These are phyloP conservation scores for Aspergillus baeticus DNA, from an alignment of 495 filamentous ascomycete genomes.

Conservation along the genomic window DNA sequence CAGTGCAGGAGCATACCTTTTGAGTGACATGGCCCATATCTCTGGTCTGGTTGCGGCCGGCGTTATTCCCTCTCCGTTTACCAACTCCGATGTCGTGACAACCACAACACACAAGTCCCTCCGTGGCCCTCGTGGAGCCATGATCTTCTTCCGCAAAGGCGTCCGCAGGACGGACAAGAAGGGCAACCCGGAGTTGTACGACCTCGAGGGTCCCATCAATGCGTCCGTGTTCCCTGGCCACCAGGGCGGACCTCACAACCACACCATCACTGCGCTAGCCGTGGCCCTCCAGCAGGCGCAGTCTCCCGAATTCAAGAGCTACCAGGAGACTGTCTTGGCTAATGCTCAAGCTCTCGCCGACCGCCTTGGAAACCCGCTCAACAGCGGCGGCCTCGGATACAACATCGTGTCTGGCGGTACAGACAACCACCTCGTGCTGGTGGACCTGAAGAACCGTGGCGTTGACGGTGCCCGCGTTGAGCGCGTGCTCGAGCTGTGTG, in stretches of 20 bases:
- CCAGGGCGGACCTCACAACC: constrained; percentile 97
- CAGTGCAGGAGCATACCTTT: constrained; percentile 86
- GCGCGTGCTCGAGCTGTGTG: constrained; percentile 88
- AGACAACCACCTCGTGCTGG: constrained; percentile 92
- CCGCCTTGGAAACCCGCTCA: constrained; percentile 68
- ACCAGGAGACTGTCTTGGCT: constrained; percentile 81
- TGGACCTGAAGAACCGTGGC: constrained; percentile 89
- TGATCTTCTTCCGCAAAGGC: constrained; percentile 97
- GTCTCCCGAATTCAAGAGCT: constrained; percentile 79
- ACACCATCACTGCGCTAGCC: constrained; percentile 93
- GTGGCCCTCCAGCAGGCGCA: constrained; percentile 94
- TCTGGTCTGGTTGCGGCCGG: constrained; percentile 89
- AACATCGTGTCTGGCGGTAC: constrained; percentile 90
- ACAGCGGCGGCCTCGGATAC: constrained; percentile 79
- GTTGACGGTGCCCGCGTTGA: constrained; percentile 94
- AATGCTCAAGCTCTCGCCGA: constrained; percentile 86
- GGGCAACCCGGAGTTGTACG: constrained; percentile 79
- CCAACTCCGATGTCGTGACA: constrained; percentile 87
- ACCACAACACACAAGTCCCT: constrained; percentile 99
- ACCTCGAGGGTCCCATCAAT: constrained; percentile 94
- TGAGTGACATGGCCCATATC: constrained; percentile 98
- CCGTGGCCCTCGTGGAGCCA: constrained; percentile 88
- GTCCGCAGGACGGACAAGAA: constrained; percentile 86
- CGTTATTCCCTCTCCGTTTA: constrained; percentile 87
- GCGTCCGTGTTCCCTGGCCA: constrained; percentile 98